Conservation (phyloP, 2,329 filamentous ascomycete species). For the Anthostomella pinea region DNA sequence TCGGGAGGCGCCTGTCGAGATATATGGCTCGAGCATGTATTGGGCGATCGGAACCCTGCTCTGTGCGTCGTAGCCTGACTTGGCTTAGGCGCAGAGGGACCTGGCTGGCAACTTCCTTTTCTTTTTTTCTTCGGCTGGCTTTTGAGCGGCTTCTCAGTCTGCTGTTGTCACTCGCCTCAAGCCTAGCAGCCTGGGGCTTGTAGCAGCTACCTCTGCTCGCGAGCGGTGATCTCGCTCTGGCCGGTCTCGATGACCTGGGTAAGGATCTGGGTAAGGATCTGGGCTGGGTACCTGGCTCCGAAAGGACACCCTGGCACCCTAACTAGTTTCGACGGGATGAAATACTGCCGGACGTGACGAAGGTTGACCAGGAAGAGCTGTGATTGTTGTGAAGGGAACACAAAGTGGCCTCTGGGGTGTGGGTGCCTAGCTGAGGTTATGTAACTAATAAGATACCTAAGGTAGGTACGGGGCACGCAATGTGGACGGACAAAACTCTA, state of each 20-base stretch:
- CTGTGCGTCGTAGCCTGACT: slow-evolving; percentile 19
- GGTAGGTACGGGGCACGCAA: too few species aligned
- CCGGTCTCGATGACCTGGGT: slow-evolving; percentile 22
- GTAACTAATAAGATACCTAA: slow-evolving; percentile 3
- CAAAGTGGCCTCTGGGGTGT: slow-evolving; percentile 2
- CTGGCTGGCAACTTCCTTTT: slow-evolving; percentile 7
- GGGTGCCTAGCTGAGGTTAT: slow-evolving; percentile 4
- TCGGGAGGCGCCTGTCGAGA: slow-evolving; percentile 34
- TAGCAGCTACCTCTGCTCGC: slow-evolving; percentile 20
- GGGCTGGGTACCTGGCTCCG: slow-evolving; percentile 16
- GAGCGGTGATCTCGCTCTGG: slow-evolving; percentile 17
- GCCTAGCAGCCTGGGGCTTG: too few species aligned
- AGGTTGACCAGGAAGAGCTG: slow-evolving; percentile 10
- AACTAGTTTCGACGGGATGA: slow-evolving; percentile 30
- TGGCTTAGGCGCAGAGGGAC: slow-evolving; percentile 11
- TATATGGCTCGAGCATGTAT: slow-evolving; percentile 30
- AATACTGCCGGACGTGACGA: slow-evolving; percentile 15
- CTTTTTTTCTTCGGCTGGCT: slow-evolving; percentile 6
- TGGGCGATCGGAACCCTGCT: slow-evolving; percentile 25
- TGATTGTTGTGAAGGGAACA: slow-evolving; percentile 12
- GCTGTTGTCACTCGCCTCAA: too few species aligned
- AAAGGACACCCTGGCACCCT: slow-evolving; percentile 22
- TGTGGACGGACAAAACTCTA: neutral
- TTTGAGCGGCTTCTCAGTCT: slow-evolving; percentile 6
- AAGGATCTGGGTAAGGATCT: slow-evolving; percentile 24